These are phyloP conservation scores for Thelonectria rubi DNA, from an alignment of 2,329 filamentous ascomycete species.

Conservation along the genomic window DNA sequence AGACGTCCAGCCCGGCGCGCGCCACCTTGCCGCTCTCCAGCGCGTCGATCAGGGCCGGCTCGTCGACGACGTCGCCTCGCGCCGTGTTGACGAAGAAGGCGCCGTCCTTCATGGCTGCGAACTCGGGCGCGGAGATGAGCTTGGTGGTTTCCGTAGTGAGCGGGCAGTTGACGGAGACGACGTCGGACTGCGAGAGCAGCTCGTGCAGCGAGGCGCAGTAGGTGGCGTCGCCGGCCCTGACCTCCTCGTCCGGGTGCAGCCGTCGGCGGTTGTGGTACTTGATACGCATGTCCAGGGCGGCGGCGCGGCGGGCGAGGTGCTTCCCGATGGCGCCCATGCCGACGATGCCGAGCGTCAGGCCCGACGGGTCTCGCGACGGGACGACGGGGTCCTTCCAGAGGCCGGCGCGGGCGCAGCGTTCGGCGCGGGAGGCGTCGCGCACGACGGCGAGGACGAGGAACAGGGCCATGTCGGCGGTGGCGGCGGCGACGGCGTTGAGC, in stretches of 20 bases:
- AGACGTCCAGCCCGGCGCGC: conserved; percentile 60
- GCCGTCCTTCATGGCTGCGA: conserved; percentile 58
- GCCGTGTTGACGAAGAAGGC: conserved; percentile 61
- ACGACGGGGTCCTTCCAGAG: conserved; percentile 49
- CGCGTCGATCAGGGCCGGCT: conserved; percentile 56
- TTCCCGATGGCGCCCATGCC: conserved; percentile 60
- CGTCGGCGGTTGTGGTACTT: conserved; percentile 54
- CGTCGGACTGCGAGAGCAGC: conserved; percentile 52
- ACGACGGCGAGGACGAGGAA: conserved; percentile 49
- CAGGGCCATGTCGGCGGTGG: conserved; percentile 59
- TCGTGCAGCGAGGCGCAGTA: conserved; percentile 51
- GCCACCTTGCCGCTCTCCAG: conserved; percentile 57
- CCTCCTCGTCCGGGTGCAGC: conserved; percentile 48
- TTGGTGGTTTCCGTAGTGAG: conserved; percentile 51
- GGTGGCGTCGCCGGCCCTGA: conserved; percentile 44
- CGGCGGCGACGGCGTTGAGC: conserved; percentile 61
- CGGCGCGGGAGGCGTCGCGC: conserved; percentile 54
- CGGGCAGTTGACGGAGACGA: conserved; percentile 53
- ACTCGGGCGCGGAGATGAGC: conserved; percentile 52
- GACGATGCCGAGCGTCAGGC: conserved; percentile 57
- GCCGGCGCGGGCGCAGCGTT: conserved; percentile 49
- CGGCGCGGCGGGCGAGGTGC: conserved; percentile 51
- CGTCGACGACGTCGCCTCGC: conserved; percentile 59
- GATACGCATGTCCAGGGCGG: conserved; percentile 55
- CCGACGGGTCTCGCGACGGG: conserved; percentile 53